These are phyloP conservation scores for Tephrocybe rancida DNA, from an alignment of 768 basidiomycete species.

Conservation along the genomic window DNA sequence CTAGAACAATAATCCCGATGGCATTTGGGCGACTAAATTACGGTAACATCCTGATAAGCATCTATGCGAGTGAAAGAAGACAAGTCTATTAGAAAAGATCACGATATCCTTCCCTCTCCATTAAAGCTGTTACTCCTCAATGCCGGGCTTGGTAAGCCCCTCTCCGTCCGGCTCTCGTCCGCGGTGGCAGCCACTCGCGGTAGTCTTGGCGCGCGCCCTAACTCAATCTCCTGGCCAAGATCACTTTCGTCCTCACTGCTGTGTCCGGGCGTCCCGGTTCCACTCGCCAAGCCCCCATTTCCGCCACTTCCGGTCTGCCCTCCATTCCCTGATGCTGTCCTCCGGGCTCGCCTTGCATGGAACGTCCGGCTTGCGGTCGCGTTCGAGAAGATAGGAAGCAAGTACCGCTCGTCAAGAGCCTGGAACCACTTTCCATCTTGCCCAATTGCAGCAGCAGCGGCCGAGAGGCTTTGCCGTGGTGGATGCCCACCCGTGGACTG, in stretches of 20 bases:
- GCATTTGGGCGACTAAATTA: conserved; percentile 2
- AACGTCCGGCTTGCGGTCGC: conserved; percentile 87
- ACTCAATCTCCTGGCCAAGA: conserved; percentile 43
- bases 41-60: conserved; percentile 5
- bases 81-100: conserved; percentile 12
- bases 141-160: conserved; percentile 67
- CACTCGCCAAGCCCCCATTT: conserved; percentile 24
- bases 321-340: conserved; percentile 37
- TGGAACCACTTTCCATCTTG: conserved; percentile 97
- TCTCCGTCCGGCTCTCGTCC: conserved; percentile 59
- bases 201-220: conserved; percentile 28
- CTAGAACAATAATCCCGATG: neutral
- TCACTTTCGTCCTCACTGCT: conserved; percentile 45
- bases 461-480: conserved; percentile 20
- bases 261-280: conserved; percentile 32
- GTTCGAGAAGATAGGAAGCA: conserved; percentile 91
- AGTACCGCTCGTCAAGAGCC: conserved; percentile 89
- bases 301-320: conserved; percentile 35
- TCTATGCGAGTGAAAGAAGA: conserved; percentile 4
- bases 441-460: conserved; percentile 29
- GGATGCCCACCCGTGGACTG: conserved; percentile 27
- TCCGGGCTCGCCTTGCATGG: conserved; percentile 73
- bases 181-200: conserved; percentile 23
- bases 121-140: conserved; percentile 39
- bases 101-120: conserved; percentile 21